Conservation (phyloP, 1,139 yeast genomes). For the Kodamaea sp. region DNA sequence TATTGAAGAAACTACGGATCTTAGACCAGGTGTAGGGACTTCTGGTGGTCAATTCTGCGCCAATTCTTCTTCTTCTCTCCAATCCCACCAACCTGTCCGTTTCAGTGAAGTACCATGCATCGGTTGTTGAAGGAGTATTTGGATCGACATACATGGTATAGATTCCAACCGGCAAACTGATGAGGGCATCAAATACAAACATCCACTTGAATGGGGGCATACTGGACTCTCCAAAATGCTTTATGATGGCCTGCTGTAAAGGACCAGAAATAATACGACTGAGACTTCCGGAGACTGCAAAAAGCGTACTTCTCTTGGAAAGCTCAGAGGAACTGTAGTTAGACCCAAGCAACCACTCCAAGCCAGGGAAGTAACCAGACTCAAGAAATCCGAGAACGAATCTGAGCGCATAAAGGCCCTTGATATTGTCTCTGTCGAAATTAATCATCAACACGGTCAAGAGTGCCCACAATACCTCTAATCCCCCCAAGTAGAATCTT, state of each 20-base stretch:
- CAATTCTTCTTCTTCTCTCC: slow-evolving; percentile 44
- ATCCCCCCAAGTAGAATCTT: slow-evolving; percentile 51
- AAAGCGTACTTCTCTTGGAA: slow-evolving; percentile 50
- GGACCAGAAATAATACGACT: slow-evolving; percentile 51
- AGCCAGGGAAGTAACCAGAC: slow-evolving; percentile 60
- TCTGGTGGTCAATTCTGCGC: slow-evolving; percentile 48
- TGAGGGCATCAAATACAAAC: slow-evolving; percentile 53
- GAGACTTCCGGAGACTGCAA: slow-evolving; percentile 45
- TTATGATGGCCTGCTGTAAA: slow-evolving; percentile 43
- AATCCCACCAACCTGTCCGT: slow-evolving; percentile 37
- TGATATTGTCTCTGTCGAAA: slow-evolving; percentile 31
- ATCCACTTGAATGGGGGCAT: slow-evolving; percentile 52
- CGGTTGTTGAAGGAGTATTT: slow-evolving; percentile 44
- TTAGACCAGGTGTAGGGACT: slow-evolving; percentile 41
- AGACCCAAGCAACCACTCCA: slow-evolving; percentile 24
- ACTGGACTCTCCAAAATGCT: slow-evolving; percentile 19
- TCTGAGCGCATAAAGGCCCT: slow-evolving; percentile 54
- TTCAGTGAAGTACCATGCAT: slow-evolving; percentile 35
- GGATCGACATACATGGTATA: slow-evolving; percentile 44
- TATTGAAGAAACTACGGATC: slow-evolving; percentile 41
- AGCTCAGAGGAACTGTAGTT: slow-evolving; percentile 32
- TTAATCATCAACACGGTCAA: slow-evolving; percentile 54
- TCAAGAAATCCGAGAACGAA: slow-evolving; percentile 61
- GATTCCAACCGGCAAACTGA: slow-evolving; percentile 50
- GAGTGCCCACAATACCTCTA: slow-evolving; percentile 60